Conservation (phyloP, 108 stramenopile species). For the Mayamaea pseudoterrestris region DNA sequence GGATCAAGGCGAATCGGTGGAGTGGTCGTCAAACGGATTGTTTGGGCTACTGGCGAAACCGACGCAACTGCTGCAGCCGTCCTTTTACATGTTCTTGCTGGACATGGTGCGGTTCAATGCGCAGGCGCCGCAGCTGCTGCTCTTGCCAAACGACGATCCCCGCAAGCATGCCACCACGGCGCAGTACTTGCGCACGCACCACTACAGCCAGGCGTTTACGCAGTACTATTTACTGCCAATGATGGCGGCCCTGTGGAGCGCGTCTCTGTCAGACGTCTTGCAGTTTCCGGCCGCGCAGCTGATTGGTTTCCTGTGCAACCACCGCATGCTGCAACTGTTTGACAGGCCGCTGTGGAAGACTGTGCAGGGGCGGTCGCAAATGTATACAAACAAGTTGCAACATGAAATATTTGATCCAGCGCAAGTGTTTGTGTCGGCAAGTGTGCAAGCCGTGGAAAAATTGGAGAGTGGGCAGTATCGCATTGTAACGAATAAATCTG, state of each 20-base stretch:
- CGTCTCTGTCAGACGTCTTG: slow-evolving; percentile 71
- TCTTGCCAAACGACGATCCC: slow-evolving; percentile 53
- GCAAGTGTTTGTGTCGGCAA: slow-evolving; percentile 34
- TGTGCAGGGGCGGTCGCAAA: slow-evolving; percentile 48
- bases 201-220: slow-evolving; percentile 68
- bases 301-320: slow-evolving; percentile 89
- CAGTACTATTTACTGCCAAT: slow-evolving; percentile 86
- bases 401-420: slow-evolving; percentile 34
- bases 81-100: slow-evolving; percentile 65
- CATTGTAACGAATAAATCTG: background rate
- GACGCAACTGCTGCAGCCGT: slow-evolving; percentile 37
- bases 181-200: slow-evolving; percentile 73
- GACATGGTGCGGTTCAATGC: slow-evolving; percentile 84
- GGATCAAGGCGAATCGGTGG: slow-evolving; percentile 64
- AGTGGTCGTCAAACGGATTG: slow-evolving; percentile 77
- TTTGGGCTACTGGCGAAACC: slow-evolving; percentile 60
- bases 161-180: slow-evolving; percentile 53
- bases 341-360: slow-evolving; percentile 85
- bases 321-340: slow-evolving; percentile 84
- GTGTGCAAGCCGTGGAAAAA: slow-evolving; percentile 41
- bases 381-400: slow-evolving; percentile 65
- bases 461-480: slow-evolving; percentile 4
- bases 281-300: slow-evolving; percentile 72
- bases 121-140: slow-evolving; percentile 56
- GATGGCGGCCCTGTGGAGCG: slow-evolving; percentile 91